phyloP scores from a whole-genome alignment of 192 early-diverging fungal genomes.

The Coemansia sp. region DNA sequence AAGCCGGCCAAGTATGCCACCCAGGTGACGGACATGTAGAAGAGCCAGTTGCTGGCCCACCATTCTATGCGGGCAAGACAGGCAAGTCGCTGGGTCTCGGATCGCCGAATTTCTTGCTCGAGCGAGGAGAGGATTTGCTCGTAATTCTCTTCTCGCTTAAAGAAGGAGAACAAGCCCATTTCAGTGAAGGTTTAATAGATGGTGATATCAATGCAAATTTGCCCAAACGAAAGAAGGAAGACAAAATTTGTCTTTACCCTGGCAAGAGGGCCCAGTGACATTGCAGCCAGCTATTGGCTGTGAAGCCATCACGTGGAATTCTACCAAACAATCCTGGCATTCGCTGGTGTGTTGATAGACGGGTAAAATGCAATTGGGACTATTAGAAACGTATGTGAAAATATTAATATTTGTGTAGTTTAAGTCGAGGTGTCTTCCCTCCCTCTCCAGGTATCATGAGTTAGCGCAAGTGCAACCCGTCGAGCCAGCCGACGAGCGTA shows the following conservation, averaged over 20 bases:
- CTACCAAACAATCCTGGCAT: too few species aligned
- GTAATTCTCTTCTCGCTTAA: conserved; percentile 55
- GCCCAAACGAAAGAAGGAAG: not conserved
- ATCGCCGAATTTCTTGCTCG: conserved; percentile 57
- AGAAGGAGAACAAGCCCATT: conserved; percentile 42
- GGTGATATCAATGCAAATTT: not conserved
- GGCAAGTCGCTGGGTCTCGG: conserved; percentile 40
- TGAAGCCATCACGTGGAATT: too few species aligned
- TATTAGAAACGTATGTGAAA: too few species aligned
- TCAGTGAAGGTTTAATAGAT: not conserved
- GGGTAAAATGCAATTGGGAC: too few species aligned
- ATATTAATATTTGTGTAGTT: not conserved
- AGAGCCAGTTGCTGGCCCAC: conserved; percentile 38
- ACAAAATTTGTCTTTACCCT: not conserved
- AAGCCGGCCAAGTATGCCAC: conserved; percentile 33
- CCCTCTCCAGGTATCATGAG: not conserved
- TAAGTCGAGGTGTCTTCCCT: not conserved
- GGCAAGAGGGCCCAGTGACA: not conserved
- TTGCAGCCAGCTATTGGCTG: not conserved
- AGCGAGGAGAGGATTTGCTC: conserved; percentile 61
- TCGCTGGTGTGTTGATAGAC: too few species aligned
- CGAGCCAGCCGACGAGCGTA: conserved; percentile 38
- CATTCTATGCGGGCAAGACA: conserved; percentile 24
- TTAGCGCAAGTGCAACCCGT: conserved; percentile 42
- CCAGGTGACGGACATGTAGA: conserved; percentile 45